A percentile compares a stretch with the other conserved stretches of the same genome.
These are phyloP conservation scores for Diversispora eburnea DNA, from an alignment of 192 early-diverging fungal species.

Conservation along the genomic window DNA sequence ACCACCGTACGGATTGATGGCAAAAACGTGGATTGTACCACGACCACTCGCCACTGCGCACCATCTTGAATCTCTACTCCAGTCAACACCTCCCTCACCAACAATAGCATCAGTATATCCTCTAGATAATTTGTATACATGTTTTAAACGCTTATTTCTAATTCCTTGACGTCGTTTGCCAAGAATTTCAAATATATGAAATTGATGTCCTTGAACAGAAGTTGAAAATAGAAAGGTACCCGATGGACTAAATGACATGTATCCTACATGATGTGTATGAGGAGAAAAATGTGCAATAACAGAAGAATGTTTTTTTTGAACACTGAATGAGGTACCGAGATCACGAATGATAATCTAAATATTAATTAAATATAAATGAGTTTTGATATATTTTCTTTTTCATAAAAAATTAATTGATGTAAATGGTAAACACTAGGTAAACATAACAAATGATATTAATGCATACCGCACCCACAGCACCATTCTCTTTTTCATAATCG, in stretches of 20 bases:
- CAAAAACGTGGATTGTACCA: constrained; percentile 75
- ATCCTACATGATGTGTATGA: constrained; percentile 63
- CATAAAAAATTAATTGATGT: not conserved
- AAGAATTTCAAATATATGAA: constrained; percentile 64
- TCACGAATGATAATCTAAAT: constrained; percentile 52
- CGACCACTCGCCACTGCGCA: constrained; percentile 66
- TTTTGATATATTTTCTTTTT: not conserved
- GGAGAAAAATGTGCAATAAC: constrained; percentile 68
- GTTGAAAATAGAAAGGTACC: constrained; percentile 68
- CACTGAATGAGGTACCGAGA: constrained; percentile 25
- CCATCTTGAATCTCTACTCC: constrained; percentile 71
- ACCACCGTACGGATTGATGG: constrained; percentile 61
- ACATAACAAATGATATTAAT: not conserved
- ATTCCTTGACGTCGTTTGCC: constrained; percentile 28
- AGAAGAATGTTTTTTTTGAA: constrained; percentile 34
- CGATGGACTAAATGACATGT: constrained; percentile 59
- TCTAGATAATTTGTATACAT: constrained; percentile 71
- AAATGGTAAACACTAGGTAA: too few species aligned
- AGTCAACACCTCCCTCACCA: constrained; percentile 55
- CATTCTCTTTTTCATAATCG: constrained; percentile 35
- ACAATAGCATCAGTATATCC: constrained; percentile 75
- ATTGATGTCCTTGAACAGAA: constrained; percentile 68
- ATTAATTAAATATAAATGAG: not conserved
- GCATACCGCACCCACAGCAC: constrained; percentile 41
- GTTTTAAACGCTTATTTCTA: constrained; percentile 29